A percentile compares a stretch with the other conserved stretches of the same genome.
Conservation (phyloP, 306 rosid species). For the Urtica urens region DNA sequence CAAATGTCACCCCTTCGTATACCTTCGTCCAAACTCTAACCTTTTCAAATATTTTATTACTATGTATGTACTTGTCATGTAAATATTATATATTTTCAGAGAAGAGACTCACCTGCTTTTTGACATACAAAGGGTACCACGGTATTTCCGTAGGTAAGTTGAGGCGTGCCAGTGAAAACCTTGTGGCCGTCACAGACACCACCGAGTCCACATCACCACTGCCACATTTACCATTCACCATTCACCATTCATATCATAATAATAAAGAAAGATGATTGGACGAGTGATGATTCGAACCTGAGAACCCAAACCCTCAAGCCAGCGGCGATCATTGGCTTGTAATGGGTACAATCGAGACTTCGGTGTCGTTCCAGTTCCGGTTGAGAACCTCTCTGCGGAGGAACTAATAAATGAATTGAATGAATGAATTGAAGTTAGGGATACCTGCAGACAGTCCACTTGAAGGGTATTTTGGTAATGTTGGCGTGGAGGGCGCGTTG, state of each 20-base stretch:
- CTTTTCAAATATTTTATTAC: too few relatives aligned
- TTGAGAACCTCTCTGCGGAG: slow-evolving; percentile 77
- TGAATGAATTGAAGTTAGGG: too few relatives aligned
- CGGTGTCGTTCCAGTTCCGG: slow-evolving; percentile 91
- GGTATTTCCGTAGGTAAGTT: slow-evolving; percentile 60
- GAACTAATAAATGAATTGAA: too few relatives aligned
- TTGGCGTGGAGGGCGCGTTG: slow-evolving; percentile 47
- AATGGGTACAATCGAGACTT: slow-evolving; percentile 70
- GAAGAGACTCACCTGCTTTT: slow-evolving; percentile 78
- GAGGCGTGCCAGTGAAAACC: slow-evolving; percentile 72
- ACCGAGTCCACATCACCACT: slow-evolving; percentile 96
- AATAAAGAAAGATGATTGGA: too few relatives aligned
- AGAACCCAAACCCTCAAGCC: slow-evolving; percentile 86
- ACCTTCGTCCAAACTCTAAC: too few relatives aligned
- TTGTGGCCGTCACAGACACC: slow-evolving; percentile 95
- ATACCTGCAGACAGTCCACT: slow-evolving; percentile 38
- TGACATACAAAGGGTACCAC: slow-evolving; percentile 98
- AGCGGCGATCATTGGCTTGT: slow-evolving; percentile 62
- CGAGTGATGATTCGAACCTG: slow-evolving; percentile 41
- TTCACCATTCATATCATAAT: too few relatives aligned
- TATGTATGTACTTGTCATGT: too few relatives aligned
- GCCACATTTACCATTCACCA: neutral
- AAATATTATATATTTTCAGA: too few relatives aligned
- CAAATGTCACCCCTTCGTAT: too few relatives aligned
- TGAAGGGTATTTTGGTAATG: slow-evolving; percentile 33